Conservation (phyloP, 805 yeast genomes). For the Middelhovenomyces tepae region DNA sequence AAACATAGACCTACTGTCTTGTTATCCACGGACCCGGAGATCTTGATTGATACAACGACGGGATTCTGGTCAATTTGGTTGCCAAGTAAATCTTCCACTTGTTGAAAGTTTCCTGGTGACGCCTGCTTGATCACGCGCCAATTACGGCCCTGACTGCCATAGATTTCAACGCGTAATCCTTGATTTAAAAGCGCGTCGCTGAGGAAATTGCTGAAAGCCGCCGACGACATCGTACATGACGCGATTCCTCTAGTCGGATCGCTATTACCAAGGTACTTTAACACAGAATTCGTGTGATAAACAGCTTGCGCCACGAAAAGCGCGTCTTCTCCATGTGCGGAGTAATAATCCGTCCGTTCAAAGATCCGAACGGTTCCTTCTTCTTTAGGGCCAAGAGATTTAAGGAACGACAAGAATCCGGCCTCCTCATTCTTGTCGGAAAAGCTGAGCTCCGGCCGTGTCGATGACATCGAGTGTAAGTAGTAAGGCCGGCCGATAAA, state of each 20-base stretch:
- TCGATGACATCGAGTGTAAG: conserved; percentile 20
- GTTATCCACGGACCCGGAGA: conserved; percentile 32
- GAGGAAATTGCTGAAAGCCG: conserved; percentile 59
- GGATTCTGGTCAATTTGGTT: conserved; percentile 38
- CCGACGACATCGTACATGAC: conserved; percentile 70
- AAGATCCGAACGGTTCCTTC: conserved; percentile 48
- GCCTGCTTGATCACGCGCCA: conserved; percentile 57
- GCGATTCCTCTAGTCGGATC: conserved; percentile 38
- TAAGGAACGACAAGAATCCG: conserved; percentile 24
- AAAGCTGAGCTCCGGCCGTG: conserved; percentile 51
- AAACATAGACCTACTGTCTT: conserved; percentile 69
- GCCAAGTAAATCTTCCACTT: conserved; percentile 61
- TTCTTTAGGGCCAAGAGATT: conserved; percentile 16
- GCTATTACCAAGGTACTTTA: conserved; percentile 39
- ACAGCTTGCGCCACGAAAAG: conserved; percentile 71
- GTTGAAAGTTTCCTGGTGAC: conserved; percentile 84
- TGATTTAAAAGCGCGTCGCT: conserved; percentile 58
- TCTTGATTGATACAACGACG: conserved; percentile 46
- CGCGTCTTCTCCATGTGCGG: conserved; percentile 70
- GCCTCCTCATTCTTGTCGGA: conserved; percentile 42
- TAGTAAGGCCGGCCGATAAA: no score
- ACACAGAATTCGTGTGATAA: conserved; percentile 73
- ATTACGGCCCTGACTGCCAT: conserved; percentile 37
- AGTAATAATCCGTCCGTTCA: conserved; percentile 75
- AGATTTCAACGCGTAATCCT: conserved; percentile 74